Evolutionary conservation across 106 monocot species (phyloP), one percentile per base, ranked within the genome.

Genomic region (Acanthochlamys bracteata): DNA sequence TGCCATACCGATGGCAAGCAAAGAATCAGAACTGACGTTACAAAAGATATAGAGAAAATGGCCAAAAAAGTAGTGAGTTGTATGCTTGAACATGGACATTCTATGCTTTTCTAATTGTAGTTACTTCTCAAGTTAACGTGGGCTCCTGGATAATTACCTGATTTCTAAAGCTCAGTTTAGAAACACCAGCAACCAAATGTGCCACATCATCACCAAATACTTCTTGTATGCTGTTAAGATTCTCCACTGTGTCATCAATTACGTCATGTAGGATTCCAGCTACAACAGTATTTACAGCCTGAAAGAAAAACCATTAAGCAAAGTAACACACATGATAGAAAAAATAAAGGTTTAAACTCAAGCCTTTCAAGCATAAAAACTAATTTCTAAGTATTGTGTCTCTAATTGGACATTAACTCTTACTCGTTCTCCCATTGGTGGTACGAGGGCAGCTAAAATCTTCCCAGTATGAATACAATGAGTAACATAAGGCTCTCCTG

Each of bases 221-320:
- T 71, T 84, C 72, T 79, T 86, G 72, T 69, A 95, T 75, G 64
- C 56, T 81, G 21, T 65, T 83, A 57, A 95, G 63, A 59, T 77
- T 86, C 72, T 82, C 90, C 42, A 81, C 59, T 58, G 94, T 95
- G 49, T 95, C 94, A 80, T 95, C 94, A 68, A 90, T 73, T 27
- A 95, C 94, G 86, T 95, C 94, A 80, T 95, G 94, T 61, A 90
- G 94, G 73, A 95, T 90, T 55, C 94, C 94, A 68, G 94, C 94
- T 47, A 95, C 79, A 78, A 95, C 81, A 33, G 94, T 95, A 64
- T 90, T 79, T 39, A 95, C 72, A 71, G 94, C 94, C 94, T 95
- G 69, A 13, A 41, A 63, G 53, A 13, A 53, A 20, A 63, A 66
- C 25, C 39, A 13, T 57, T 46, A 22, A 43, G 7, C 13, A n/a